Percentiles rank a stretch among this genome's conserved stretches.
These are phyloP conservation scores for Fusarium denticulatum DNA, from an alignment of 2,329 filamentous ascomycete species.

Conservation along the genomic window DNA sequence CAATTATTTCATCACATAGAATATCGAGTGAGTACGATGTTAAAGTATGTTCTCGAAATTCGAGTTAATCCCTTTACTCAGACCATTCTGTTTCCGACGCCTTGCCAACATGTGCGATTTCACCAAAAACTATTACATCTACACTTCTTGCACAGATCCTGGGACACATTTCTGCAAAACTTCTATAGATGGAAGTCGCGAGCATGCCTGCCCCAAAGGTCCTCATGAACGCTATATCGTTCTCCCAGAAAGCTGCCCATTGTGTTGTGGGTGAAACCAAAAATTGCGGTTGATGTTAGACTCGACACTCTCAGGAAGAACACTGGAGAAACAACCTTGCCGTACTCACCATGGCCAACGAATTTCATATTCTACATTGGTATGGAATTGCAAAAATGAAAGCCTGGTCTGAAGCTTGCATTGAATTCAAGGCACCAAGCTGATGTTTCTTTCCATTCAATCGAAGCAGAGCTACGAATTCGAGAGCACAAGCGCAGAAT, in stretches of 20 bases:
- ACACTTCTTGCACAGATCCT: constrained; percentile 75
- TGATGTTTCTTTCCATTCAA: background rate
- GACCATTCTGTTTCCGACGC: background rate
- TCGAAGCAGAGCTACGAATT: background rate
- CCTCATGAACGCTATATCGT: constrained; percentile 82
- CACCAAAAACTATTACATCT: constrained; percentile 82
- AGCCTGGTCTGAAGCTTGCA: background rate
- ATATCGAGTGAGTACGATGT: background rate
- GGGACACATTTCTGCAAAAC: constrained; percentile 77
- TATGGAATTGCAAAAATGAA: background rate
- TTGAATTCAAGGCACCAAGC: background rate
- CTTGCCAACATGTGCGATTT: constrained; percentile 66
- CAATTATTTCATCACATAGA: background rate
- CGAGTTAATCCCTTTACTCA: background rate
- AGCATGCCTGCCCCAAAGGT: constrained; percentile 67
- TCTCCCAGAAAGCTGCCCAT: constrained; percentile 67
- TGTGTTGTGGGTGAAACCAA: constrained; percentile 52
- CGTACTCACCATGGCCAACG: background rate
- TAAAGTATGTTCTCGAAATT: background rate
- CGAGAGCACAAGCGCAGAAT: background rate
- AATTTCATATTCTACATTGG: background rate
- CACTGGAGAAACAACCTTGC: background rate
- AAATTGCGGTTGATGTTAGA: background rate
- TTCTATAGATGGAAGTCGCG: constrained; percentile 71
- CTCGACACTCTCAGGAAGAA: constrained; percentile 10